A percentile compares a stretch with the other conserved stretches of the same genome.
These are phyloP conservation scores for Sporobolomyces roseus DNA, from an alignment of 768 basidiomycete genomes.

Conservation along the genomic window DNA sequence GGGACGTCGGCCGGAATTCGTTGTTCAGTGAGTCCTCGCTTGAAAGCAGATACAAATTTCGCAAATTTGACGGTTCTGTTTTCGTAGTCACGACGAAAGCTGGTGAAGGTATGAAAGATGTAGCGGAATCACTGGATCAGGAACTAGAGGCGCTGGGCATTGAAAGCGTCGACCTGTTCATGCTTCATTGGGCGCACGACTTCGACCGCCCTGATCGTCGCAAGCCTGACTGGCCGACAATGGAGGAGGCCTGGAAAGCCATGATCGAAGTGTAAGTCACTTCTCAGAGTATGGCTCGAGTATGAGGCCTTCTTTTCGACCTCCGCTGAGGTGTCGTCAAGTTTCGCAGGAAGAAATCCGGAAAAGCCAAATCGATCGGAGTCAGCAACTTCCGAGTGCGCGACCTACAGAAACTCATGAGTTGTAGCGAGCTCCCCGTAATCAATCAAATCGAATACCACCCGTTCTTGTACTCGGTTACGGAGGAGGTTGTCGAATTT, in stretches of 20 bases:
- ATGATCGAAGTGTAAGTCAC: conserved; percentile 66
- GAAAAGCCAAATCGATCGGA: conserved; percentile 52
- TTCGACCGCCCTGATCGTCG: conserved; percentile 23
- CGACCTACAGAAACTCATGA: conserved; percentile 48
- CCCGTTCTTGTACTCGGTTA: conserved; percentile 47
- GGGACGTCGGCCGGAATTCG: conserved; percentile 44
- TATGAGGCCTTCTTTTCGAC: too few species aligned
- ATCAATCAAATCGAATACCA: conserved; percentile 51
- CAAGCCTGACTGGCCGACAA: conserved; percentile 24
- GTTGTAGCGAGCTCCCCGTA: conserved; percentile 46
- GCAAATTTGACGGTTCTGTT: too few species aligned
- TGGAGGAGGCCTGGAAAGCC: conserved; percentile 45
- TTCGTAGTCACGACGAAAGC: conserved; percentile 37
- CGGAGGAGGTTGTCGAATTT: conserved; percentile 43
- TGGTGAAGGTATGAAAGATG: conserved; percentile 41
- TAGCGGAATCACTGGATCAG: conserved; percentile 55
- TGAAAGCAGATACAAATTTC: background rate
- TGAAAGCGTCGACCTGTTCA: conserved; percentile 47
- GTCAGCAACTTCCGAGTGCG: conserved; percentile 50
- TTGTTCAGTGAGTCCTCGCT: conserved; percentile 51
- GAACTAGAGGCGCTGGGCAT: conserved; percentile 59
- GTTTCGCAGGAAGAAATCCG: conserved; percentile 54
- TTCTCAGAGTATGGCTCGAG: too few species aligned
- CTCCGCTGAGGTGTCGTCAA: too few species aligned
- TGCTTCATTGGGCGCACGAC: conserved; percentile 30